phyloP scores from a whole-genome alignment of 192 early-diverging fungal genomes.

The Coemansia pectinata region DNA sequence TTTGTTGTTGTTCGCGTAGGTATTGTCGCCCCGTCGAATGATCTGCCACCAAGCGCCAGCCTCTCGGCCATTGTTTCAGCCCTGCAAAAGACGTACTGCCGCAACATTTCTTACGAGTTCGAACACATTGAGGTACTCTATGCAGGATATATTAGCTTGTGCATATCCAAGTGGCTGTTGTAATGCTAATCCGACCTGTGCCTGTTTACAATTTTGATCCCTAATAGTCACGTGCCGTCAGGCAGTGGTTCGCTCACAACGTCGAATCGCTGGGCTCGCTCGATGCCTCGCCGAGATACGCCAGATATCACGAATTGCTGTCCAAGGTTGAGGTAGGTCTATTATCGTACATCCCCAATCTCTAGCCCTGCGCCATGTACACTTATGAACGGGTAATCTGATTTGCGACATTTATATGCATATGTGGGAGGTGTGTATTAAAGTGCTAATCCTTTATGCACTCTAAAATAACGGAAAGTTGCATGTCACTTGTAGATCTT shows the following conservation, averaged over 20 bases:
- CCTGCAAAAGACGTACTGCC: slow-evolving; percentile 72
- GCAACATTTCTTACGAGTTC: slow-evolving; percentile 93
- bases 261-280: slow-evolving; percentile 63
- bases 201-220: not conserved
- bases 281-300: slow-evolving; percentile 58
- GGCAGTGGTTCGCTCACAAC: slow-evolving; percentile 77
- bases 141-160: slow-evolving; percentile 67
- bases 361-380: not conserved
- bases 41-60: slow-evolving; percentile 13
- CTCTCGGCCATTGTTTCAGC: slow-evolving; percentile 30
- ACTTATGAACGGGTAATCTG: not conserved
- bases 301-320: slow-evolving; percentile 72
- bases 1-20: slow-evolving; percentile 14
- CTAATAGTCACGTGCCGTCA: not conserved
- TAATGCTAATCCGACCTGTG: not conserved
- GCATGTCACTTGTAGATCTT: slow-evolving; percentile 61
- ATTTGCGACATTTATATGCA: not conserved
- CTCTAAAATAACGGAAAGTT: not conserved
- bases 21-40: slow-evolving; percentile 27
- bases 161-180: not conserved
- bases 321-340: slow-evolving; percentile 60
- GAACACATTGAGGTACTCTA: slow-evolving; percentile 76
- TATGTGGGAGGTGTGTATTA: not conserved
- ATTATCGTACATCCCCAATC: not conserved
- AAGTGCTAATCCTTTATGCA: not conserved